Evolutionary conservation across 2,329 filamentous ascomycete genomes (phyloP).

Genomic region (Colletotrichum gigasporum): DNA sequence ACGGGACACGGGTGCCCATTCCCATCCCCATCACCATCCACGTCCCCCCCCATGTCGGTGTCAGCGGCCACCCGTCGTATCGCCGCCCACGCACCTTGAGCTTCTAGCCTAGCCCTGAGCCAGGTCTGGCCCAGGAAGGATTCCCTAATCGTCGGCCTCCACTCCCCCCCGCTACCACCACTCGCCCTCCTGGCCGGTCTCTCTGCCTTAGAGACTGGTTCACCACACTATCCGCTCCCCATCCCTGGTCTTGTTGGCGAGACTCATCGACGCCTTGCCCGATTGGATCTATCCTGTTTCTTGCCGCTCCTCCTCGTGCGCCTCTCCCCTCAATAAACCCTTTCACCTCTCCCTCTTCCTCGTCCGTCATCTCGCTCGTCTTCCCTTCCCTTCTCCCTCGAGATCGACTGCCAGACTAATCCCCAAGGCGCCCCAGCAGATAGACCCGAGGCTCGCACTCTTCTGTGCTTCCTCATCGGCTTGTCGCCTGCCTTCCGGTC

Average conservation of each 20-base stretch:
- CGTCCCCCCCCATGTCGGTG: background rate
- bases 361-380: background rate
- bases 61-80: background rate
- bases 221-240: slow-evolving; percentile 9
- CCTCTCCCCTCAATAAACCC: slow-evolving; percentile 24
- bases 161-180: slow-evolving; percentile 4
- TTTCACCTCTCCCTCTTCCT: slow-evolving; percentile 25
- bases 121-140: background rate
- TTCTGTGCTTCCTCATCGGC: slow-evolving; percentile 19
- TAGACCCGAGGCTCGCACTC: slow-evolving; percentile 22
- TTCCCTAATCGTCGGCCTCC: slow-evolving; percentile 22
- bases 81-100: background rate
- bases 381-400: slow-evolving; percentile 28
- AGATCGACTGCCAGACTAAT: slow-evolving; percentile 23
- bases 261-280: slow-evolving; percentile 29
- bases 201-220: slow-evolving; percentile 20
- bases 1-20: background rate
- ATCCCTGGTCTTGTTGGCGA: slow-evolving; percentile 27
- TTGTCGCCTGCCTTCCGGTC: slow-evolving; percentile 17
- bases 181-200: background rate
- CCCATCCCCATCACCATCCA: background rate
- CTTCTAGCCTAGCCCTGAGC: slow-evolving; percentile 9
- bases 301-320: slow-evolving; percentile 10
- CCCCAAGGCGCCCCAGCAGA: slow-evolving; percentile 20
- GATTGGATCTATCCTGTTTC: slow-evolving; percentile 23